Percentiles rank a stretch among this genome's conserved stretches.
These are phyloP conservation scores for Psilocybe tampanensis DNA, from an alignment of 768 basidiomycete genomes.

Conservation along the genomic window DNA sequence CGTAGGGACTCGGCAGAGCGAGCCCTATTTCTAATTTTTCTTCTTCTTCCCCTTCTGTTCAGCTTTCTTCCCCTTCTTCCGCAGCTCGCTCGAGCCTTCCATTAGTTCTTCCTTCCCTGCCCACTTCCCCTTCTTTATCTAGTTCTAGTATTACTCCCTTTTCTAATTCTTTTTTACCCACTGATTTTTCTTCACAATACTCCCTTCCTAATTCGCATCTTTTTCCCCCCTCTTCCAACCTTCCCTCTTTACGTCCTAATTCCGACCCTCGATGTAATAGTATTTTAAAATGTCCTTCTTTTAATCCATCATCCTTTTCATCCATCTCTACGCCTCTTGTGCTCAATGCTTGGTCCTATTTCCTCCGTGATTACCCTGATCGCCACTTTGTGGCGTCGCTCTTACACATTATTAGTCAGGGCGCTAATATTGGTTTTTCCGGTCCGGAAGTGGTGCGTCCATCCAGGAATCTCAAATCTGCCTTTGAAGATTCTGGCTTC, in stretches of 20 bases:
- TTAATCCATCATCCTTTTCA: too few species aligned
- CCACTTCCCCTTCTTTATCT: too few species aligned
- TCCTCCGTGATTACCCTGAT: constrained; percentile 30
- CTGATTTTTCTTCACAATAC: too few species aligned
- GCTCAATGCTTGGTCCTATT: constrained; percentile 20
- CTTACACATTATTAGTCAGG: constrained; percentile 27
- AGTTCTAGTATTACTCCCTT: too few species aligned
- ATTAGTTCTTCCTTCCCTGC: too few species aligned
- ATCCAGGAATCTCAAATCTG: constrained; percentile 28
- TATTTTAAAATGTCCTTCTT: too few species aligned
- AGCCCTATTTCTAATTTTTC: too few species aligned
- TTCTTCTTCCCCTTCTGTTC: too few species aligned
- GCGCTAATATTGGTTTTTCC: constrained; percentile 28
- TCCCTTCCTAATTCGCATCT: background rate
- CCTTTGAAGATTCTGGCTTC: constrained; percentile 12
- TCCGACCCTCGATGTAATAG: constrained; percentile 25
- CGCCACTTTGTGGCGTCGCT: constrained; percentile 24
- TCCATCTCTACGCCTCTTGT: constrained; percentile 19
- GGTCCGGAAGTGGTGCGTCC: constrained; percentile 10
- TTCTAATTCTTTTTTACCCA: too few species aligned
- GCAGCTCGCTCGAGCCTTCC: too few species aligned
- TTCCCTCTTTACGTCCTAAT: constrained; percentile 22
- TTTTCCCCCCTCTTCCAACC: background rate
- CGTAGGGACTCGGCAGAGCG: too few species aligned
- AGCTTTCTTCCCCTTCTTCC: too few species aligned